These are phyloP conservation scores for Crucibulum cyathiforme DNA, from an alignment of 1,284 basidiomycete genomes.

Conservation along the genomic window DNA sequence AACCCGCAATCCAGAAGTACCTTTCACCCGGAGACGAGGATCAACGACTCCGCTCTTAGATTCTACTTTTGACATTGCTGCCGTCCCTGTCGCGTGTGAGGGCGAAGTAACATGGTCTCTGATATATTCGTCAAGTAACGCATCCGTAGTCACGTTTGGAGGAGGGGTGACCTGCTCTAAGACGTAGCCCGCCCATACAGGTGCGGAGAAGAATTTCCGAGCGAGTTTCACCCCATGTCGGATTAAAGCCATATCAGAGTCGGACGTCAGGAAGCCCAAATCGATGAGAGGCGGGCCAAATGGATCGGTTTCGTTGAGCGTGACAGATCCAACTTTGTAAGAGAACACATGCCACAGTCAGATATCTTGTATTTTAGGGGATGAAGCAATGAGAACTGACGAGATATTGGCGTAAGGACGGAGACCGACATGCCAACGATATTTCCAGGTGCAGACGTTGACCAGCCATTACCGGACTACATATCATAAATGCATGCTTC, in stretches of 20 bases:
- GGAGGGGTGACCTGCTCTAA: constrained; percentile 12
- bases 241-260: constrained; percentile 40
- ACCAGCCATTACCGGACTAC: background rate
- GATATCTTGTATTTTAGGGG: background rate
- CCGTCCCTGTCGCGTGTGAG: constrained; percentile 11
- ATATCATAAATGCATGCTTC: background rate
- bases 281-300: constrained; percentile 46
- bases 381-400: background rate
- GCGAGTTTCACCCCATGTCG: constrained; percentile 35
- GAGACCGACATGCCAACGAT: constrained; percentile 1
- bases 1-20: constrained; percentile 5
- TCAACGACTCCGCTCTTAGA: constrained; percentile 14
- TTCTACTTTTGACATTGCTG: constrained; percentile 9
- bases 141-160: constrained; percentile 1
- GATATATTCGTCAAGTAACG: background rate
- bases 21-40: constrained; percentile 12
- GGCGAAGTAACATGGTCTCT: background rate
- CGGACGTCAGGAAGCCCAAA: constrained; percentile 34
- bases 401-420: background rate
- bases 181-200: constrained; percentile 41
- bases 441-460: background rate
- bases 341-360: background rate
- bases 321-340: constrained; percentile 40
- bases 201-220: constrained; percentile 34
- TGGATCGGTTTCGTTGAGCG: constrained; percentile 35